Evolutionary conservation across 2,329 filamentous ascomycete species (phyloP), one percentile per base, ranked within the genome.

Genomic region (Claviceps sp.): DNA sequence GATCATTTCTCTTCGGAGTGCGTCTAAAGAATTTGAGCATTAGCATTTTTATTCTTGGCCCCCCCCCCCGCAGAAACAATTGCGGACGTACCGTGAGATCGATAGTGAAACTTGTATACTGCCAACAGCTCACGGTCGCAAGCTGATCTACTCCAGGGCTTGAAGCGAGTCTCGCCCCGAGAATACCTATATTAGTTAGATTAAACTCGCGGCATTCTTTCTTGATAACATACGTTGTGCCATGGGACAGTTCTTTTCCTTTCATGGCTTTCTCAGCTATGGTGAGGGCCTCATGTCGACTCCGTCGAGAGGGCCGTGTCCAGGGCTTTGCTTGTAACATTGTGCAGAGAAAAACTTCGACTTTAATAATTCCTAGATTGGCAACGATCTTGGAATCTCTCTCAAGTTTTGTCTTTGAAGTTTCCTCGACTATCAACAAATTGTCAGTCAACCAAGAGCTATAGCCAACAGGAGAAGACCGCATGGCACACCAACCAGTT

Each of bases 181-280:
- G n/a, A 14, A n/a, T 41, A 47, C n/a, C 43, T 53, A 34, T 13
- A 5, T 8, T 10, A 14, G 16, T 52, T 10, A 47, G 51, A 14
- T 6, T 14, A 2, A 3, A 10, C 1, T 39, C 24, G 17, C 44
- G 6, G 16, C 8, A 19, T 26, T 14, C 43, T 24, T 10, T 11
- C 17, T 44, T 8, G 10, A 19, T 19, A 14, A 44, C 34, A 45
- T 56, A 62, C 61, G 41, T 47, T 2, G 56, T 57, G 10, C 51
- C 56, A 51, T 64, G 62, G 11, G 57, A 58, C 11, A 62, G 39
- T n/a, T 54, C 58, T 24, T 34, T 62, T 4, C 62, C 61, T 47
- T 64, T 64, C 55, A 62, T 37, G 2, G 56, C 50, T 24, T 64
- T 62, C 16, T 64, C 62, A 2, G 56, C 53, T 39, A 56, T 24